phyloP scores from a whole-genome alignment of 805 yeast species.

The Suhomyces sp. region DNA sequence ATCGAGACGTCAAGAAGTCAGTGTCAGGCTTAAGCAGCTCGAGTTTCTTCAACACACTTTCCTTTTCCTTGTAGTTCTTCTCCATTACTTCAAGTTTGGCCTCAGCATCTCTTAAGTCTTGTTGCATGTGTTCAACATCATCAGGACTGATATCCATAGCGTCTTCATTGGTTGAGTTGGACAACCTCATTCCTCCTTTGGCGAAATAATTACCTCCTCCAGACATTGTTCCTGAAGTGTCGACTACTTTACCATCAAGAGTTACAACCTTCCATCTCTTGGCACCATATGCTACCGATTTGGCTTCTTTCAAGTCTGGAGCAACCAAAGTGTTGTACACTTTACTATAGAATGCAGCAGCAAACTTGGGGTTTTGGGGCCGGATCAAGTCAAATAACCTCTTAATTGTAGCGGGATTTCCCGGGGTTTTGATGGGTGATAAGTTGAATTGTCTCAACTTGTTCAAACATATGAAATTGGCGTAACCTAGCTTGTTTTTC shows the following conservation, averaged over 20 bases:
- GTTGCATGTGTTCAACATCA: slow-evolving; percentile 53
- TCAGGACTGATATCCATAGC: slow-evolving; percentile 47
- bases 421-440: slow-evolving; percentile 63
- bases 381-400: slow-evolving; percentile 80
- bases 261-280: slow-evolving; percentile 88
- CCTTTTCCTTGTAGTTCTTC: slow-evolving; percentile 57
- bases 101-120: slow-evolving; percentile 54
- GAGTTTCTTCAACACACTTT: slow-evolving; percentile 51
- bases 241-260: slow-evolving; percentile 86
- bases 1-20: slow-evolving; percentile 57
- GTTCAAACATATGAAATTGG: slow-evolving; percentile 77
- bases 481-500: slow-evolving; percentile 81
- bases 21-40: slow-evolving; percentile 69
- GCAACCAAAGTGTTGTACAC: slow-evolving; percentile 88
- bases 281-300: slow-evolving; percentile 79
- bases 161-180: slow-evolving; percentile 30
- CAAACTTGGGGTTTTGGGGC: slow-evolving; percentile 64
- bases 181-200: slow-evolving; percentile 73
- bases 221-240: slow-evolving; percentile 90
- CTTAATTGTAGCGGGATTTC: slow-evolving; percentile 58
- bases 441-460: slow-evolving; percentile 66
- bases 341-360: slow-evolving; percentile 87
- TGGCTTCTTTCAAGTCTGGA: slow-evolving; percentile 71
- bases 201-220: slow-evolving; percentile 84
- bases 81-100: slow-evolving; percentile 47